Base-by-base conservation (phyloP, 768 basidiomycete species). In the Tricholoma sp. region DNA sequence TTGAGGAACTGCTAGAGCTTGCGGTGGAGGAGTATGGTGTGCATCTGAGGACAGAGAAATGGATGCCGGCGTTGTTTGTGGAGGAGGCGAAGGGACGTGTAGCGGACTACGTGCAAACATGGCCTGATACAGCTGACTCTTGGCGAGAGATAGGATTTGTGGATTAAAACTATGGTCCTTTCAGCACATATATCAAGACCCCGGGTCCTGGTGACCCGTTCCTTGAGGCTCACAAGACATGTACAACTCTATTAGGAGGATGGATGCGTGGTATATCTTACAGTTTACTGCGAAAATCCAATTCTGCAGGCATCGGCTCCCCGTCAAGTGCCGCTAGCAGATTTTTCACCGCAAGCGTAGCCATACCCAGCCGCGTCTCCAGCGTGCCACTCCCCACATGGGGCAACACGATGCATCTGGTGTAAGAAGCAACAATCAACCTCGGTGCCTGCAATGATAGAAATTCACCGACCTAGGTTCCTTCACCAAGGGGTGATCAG, bases 371-470 rank as follows among this genome's bases (percentile, higher is more conserved):
- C 53, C 94, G 77, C 2, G 94, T 93, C 71, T 97, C 90, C 9
- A 83, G 74, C 13, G 94, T 95, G 3, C 91, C 95, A 60, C 91
- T 93, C 17, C 84, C 97, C 51, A 99, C 86, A 65, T 99, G 96
- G 0, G 96, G 96, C 31, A 99, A 60, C 10, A 96, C 80, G 7
- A 88, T 78, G 60, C 88, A 91, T 67, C 89, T 93, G 28, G 17
- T 31, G n/a, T 31, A 31, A 15, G 64, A 32, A 20, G 28, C 42
- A 44, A 44, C 10, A 9, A 49, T 32, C 31, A 42, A 18, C 6
- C 29, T 42, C 50, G 59, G 42, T 28, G 15, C 6, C 29, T 31
- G 39, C 20, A 45, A 4, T 2, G 20, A 6, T 45, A 36, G 37
- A 44, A 11, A 20, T 11, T 11, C 2, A 55, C 72, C 65, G 63